A percentile compares a stretch with the other conserved stretches of the same genome.
These are phyloP conservation scores for Nitzschia putrida DNA, from an alignment of 108 stramenopile genomes.

Conservation along the genomic window DNA sequence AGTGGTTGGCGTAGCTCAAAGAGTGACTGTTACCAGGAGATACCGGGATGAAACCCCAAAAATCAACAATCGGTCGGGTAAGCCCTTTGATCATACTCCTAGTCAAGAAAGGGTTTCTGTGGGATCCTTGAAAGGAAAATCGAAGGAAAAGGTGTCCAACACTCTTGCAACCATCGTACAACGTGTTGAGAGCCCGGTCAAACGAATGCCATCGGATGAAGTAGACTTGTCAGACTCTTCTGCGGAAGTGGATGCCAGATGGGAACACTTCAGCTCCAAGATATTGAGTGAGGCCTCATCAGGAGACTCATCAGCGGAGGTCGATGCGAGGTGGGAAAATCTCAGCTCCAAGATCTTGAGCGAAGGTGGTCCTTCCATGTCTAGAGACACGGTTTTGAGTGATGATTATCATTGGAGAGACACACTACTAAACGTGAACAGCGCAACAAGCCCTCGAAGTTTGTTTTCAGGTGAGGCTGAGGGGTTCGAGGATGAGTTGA, in stretches of 20 bases:
- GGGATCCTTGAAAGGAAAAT: not conserved
- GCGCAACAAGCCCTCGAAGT: not conserved
- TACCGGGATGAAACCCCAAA: conserved; percentile 8
- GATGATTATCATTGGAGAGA: conserved; percentile 10
- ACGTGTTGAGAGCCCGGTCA: conserved; percentile 3
- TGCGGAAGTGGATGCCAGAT: conserved; percentile 14
- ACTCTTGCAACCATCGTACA: conserved; percentile 14
- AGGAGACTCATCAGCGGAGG: conserved; percentile 7
- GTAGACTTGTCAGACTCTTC: conserved; percentile 5
- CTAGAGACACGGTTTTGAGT: not conserved
- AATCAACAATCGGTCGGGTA: conserved; percentile 6
- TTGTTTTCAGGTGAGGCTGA: not conserved
- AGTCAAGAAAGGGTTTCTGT: not conserved
- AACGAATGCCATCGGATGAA: not conserved
- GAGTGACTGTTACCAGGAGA: not conserved
- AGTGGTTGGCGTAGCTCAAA: not conserved
- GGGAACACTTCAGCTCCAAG: conserved; percentile 5
- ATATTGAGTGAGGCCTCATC: not conserved
- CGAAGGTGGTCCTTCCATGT: not conserved
- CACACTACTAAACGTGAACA: conserved; percentile 8
- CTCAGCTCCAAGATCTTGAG: conserved; percentile 2
- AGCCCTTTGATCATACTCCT: not conserved
- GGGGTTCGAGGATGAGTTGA: conserved; percentile 18
- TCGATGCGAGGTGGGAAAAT: conserved; percentile 13
- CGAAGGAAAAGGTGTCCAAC: conserved; percentile 9